Base-by-base conservation (phyloP, 371 early-diverging fungal species). In the Mucor velutinosus region DNA sequence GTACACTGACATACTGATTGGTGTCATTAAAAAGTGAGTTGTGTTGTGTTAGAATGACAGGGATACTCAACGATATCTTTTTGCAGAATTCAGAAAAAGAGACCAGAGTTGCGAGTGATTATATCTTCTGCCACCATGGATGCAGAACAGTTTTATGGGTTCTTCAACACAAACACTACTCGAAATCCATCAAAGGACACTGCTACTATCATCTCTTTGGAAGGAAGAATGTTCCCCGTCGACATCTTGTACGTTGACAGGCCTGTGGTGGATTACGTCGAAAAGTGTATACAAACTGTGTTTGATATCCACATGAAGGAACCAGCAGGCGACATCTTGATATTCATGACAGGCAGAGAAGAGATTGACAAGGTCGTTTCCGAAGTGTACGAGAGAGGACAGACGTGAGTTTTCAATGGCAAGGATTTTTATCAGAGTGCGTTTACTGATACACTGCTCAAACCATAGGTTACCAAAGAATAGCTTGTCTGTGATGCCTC, bases 291-390 rank as follows among this genome's bases (percentile, higher is more conserved):
- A 4, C 87, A 90, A 17, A 86, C 89, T 1, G 87, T 87, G 0
- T 81, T 90, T 49, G 82, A 87, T 51, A 90, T 94, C 23, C 92
- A 94, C 73, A 76, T 30, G 29, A 68, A 82, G 79, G 89, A 90
- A 71, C 79, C 79, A 33, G 66, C 77, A 8, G 94, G 94, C 8
- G 95, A 94, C 70, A 92, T 97, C 62, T 76, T 96, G 8, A 85
- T 95, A 0, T 95, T 97, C 75, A 66, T 97, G 67, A 93, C 95
- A 0, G 95, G 95, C 3, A 78, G 88, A 29, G 94, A 95, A 30
- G 94, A 97, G 66, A 90, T 97, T 43, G 92, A 95, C 57, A 78
- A 64, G 6, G 85, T 87, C 0, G 87, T 90, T 0, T 45, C 83
- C 4, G 84, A 84, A 49, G 69, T 84, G 0, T 76, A 75, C 55